Conservation (phyloP, 1,284 basidiomycete genomes). For the Phylloporus gajari region DNA sequence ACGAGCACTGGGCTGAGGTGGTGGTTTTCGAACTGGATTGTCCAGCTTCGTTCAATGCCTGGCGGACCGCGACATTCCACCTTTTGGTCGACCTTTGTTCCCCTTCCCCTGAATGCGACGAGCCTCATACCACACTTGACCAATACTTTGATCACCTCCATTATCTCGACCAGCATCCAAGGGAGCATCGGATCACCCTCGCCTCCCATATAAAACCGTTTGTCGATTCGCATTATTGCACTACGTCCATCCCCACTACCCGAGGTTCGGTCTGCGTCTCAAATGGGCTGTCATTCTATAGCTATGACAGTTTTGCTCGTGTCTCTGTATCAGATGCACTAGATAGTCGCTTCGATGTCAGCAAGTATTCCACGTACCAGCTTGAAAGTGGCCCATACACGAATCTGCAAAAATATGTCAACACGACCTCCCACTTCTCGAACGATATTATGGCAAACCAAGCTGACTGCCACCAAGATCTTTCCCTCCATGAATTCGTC, state of each 20-base stretch:
- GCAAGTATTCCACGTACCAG: constrained; percentile 36
- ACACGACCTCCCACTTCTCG: neutral
- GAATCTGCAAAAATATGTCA: neutral
- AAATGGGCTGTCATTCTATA: constrained; percentile 42
- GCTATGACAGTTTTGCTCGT: constrained; percentile 19
- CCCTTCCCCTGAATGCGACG: neutral
- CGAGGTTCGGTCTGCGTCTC: constrained; percentile 38
- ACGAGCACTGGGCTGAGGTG: constrained; percentile 28
- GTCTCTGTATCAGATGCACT: constrained; percentile 25
- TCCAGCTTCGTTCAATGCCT: constrained; percentile 53
- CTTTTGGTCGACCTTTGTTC: constrained; percentile 50
- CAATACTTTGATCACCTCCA: constrained; percentile 2
- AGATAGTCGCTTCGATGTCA: constrained; percentile 24
- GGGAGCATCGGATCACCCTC: constrained; percentile 43
- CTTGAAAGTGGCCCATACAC: neutral
- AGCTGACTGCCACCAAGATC: neutral
- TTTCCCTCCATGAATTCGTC: constrained; percentile 3
- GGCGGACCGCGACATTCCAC: constrained; percentile 55
- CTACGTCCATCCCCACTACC: constrained; percentile 34
- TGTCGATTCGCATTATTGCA: constrained; percentile 44
- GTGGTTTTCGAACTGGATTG: constrained; percentile 58
- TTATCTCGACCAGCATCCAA: constrained; percentile 11
- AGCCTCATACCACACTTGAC: constrained; percentile 14
- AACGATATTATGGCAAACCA: constrained; percentile 4
- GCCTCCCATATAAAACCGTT: constrained; percentile 53